These are phyloP conservation scores for Dalbergia cochinchinensis DNA, from an alignment of 306 rosid species.

Conservation along the genomic window DNA sequence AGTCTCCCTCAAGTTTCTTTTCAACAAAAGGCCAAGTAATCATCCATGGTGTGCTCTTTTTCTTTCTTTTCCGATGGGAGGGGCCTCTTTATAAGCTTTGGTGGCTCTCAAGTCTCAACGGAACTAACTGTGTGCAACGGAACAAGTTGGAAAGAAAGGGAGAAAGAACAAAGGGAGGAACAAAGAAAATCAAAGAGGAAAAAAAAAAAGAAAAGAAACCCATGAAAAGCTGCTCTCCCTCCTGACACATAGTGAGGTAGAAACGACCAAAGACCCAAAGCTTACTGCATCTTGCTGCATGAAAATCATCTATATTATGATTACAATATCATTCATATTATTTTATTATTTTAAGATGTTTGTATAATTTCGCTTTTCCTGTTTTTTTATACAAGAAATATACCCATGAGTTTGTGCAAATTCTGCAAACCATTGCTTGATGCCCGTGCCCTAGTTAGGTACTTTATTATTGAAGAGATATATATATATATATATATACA, in stretches of 20 bases:
- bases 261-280: constrained; percentile 62
- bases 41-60: constrained; percentile 53
- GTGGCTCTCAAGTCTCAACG: constrained; percentile 58
- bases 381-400: constrained; percentile 39
- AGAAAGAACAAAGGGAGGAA: constrained; percentile 51
- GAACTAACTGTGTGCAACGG: constrained; percentile 58
- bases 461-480: constrained; percentile 22
- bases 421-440: constrained; percentile 49
- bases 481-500: constrained; percentile 2
- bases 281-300: constrained; percentile 62
- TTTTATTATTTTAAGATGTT: constrained; percentile 64
- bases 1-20: constrained; percentile 56
- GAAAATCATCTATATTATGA: constrained; percentile 76
- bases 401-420: constrained; percentile 64
- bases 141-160: constrained; percentile 60
- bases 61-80: constrained; percentile 42
- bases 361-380: constrained; percentile 54
- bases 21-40: constrained; percentile 54
- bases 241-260: constrained; percentile 45
- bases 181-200: constrained; percentile 34
- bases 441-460: constrained; percentile 42
- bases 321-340: constrained; percentile 60
- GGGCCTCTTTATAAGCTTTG: constrained; percentile 33
- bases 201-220: constrained; percentile 31
- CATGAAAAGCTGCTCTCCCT: constrained; percentile 72